Conservation (phyloP, 2,329 filamentous ascomycete species). For the Aquanectria penicillioides region DNA sequence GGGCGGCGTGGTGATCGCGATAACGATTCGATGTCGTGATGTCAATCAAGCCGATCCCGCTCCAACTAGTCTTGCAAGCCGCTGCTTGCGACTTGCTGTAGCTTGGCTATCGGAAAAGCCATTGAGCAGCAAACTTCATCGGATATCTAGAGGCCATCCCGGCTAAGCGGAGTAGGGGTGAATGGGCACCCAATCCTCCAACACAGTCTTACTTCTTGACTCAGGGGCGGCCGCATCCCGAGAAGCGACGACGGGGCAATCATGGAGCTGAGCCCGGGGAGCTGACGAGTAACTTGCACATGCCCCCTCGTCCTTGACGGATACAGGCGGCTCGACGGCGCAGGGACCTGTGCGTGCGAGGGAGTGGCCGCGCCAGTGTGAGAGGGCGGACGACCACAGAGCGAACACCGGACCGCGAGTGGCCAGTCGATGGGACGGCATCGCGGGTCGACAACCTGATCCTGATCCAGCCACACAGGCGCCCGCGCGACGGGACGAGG, state of each 20-base stretch:
- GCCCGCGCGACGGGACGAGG: conserved; percentile 4
- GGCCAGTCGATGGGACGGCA: conserved; percentile 27
- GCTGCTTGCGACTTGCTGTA: not conserved
- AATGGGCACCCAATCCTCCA: not conserved
- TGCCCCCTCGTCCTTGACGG: not conserved
- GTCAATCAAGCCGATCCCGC: conserved; percentile 13
- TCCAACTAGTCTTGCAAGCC: not conserved
- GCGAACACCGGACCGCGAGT: conserved; percentile 10
- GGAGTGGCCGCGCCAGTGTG: not conserved
- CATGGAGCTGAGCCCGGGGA: not conserved
- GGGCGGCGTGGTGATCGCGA: conserved; percentile 6
- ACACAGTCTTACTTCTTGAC: conserved; percentile 14
- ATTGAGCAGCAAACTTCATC: not conserved
- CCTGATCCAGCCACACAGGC: conserved; percentile 7
- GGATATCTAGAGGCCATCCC: conserved; percentile 11
- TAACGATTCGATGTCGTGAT: conserved; percentile 20
- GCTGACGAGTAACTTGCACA: conserved; percentile 14
- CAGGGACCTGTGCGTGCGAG: conserved; percentile 9
- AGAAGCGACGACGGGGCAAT: not conserved
- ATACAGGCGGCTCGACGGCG: conserved; percentile 11
- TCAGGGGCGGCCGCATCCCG: conserved; percentile 25
- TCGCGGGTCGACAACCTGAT: conserved; percentile 31
- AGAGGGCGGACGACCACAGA: not conserved
- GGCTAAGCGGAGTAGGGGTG: conserved; percentile 10
- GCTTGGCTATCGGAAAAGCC: not conserved